Evolutionary conservation across 805 yeast genomes (phyloP).

Genomic region (Pichia exigua): DNA sequence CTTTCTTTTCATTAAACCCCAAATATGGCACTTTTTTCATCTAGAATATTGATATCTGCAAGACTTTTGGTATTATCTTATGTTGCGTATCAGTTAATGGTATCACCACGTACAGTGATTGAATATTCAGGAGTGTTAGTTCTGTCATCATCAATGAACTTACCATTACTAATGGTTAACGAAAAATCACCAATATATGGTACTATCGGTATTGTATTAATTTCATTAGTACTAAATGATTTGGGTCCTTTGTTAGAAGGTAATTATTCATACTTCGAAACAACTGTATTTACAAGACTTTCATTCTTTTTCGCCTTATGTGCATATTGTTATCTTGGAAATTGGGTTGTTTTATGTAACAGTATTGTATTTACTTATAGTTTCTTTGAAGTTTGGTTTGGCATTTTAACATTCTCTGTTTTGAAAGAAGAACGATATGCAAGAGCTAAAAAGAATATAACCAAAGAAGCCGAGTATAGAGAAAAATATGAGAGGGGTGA

Average conservation of each 20-base stretch:
- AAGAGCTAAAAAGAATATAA: slow-evolving; percentile 31
- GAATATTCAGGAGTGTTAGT: slow-evolving; percentile 26
- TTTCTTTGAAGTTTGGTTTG: slow-evolving; percentile 64
- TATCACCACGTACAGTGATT: slow-evolving; percentile 20
- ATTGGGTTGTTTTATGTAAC: slow-evolving; percentile 45
- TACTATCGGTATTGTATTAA: slow-evolving; percentile 38
- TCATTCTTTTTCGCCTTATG: slow-evolving; percentile 42
- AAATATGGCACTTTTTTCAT: slow-evolving; percentile 25
- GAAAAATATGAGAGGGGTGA: slow-evolving; percentile 25
- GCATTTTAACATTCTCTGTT: slow-evolving; percentile 52
- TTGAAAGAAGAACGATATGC: slow-evolving; percentile 56
- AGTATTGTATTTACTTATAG: slow-evolving; percentile 52
- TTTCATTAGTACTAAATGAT: slow-evolving; percentile 42
- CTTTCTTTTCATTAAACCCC: too few relatives aligned
- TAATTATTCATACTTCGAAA: slow-evolving; percentile 44
- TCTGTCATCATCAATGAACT: slow-evolving; percentile 25
- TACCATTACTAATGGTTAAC: slow-evolving; percentile 27
- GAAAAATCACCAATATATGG: slow-evolving; percentile 35
- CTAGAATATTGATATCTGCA: slow-evolving; percentile 18
- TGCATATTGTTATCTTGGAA: slow-evolving; percentile 39
- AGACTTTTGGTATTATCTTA: slow-evolving; percentile 16
- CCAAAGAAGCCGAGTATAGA: slow-evolving; percentile 15
- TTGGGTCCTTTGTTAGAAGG: slow-evolving; percentile 47
- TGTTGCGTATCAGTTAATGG: slow-evolving; percentile 19
- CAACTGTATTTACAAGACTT: slow-evolving; percentile 52